Evolutionary conservation across 768 basidiomycete species (phyloP).

Genomic region (Trametes coccinea): DNA sequence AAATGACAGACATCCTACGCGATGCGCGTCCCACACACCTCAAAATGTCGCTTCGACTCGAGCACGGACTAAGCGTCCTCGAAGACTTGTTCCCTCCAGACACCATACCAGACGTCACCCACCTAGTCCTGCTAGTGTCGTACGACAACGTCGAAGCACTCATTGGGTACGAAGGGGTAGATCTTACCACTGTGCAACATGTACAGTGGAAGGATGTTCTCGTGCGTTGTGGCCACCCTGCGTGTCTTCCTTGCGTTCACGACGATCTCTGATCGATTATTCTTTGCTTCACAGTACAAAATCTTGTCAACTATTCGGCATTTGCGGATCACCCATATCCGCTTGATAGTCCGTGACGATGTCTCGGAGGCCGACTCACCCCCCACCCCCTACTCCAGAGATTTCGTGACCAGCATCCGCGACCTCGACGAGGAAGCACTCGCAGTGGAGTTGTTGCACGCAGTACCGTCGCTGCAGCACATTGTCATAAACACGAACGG

Average conservation of each 20-base stretch:
- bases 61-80: not conserved
- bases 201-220: not conserved
- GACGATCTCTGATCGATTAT: not conserved
- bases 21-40: not conserved
- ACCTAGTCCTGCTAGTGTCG: not conserved
- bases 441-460: not conserved
- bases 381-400: not conserved
- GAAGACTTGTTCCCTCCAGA: not conserved
- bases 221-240: not conserved
- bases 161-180: not conserved
- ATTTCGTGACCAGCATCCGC: not conserved
- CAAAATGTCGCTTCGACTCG: not conserved
- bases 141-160: not conserved
- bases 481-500: not conserved
- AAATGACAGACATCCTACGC: not conserved
- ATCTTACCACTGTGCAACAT: not conserved
- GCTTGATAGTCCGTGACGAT: not conserved
- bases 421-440: not conserved
- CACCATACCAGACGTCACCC: not conserved
- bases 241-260: not conserved
- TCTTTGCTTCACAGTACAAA: not conserved
- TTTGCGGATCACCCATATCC: not conserved
- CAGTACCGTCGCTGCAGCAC: not conserved
- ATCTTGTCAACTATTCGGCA: not conserved
- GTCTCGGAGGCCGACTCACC: not conserved